Evolutionary conservation across 306 rosid genomes (phyloP), one percentile per base, ranked within the genome.

Genomic region (Cicer yamashitae): DNA sequence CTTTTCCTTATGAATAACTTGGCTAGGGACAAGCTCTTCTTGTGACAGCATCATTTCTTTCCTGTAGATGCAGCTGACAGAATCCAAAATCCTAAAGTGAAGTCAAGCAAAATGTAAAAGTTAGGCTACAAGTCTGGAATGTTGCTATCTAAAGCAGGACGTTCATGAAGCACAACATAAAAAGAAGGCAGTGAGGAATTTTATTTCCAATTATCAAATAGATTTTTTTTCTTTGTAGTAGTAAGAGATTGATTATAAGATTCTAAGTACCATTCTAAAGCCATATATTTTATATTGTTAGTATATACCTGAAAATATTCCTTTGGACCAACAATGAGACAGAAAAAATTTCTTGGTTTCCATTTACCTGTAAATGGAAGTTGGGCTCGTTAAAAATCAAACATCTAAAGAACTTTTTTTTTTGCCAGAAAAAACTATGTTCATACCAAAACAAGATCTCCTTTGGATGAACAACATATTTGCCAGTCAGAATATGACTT

Each of bases 371-470:
- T n/a, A 74, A 62, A 81, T 58, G 65, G 69, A 80, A 75, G 37
- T 81, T 14, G 74, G 14, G 53, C 34, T 57, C 40, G 48, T 74
- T 78, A 7, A 44, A 53, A 52, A n/a, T 53, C 45, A 40, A 74
- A 62, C 11, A 53, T 34, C 37, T 71, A 2, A 17, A 14, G 46
- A 63, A 76, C 9, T 37, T 60, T 59, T 44, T 67, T 46, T 67
- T 40, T 45, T 67, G 17, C 67, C 14, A 13, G 73, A 34, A 43
- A 74, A 68, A 74, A 20, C 73, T 13, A 67, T 38, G 80, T 52
- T 67, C 83, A 71, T 90, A 94, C 98, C 93, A 90, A 64, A 68
- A 94, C 85, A 83, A 94, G 82, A 57, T 94, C 94, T 81, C 98
- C 98, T 81, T 77, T 81, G 18, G 73, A 74, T 9, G 97, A 91